Base-by-base conservation (phyloP, 164 flowering plant species). In the Macadamia tetraphylla region DNA sequence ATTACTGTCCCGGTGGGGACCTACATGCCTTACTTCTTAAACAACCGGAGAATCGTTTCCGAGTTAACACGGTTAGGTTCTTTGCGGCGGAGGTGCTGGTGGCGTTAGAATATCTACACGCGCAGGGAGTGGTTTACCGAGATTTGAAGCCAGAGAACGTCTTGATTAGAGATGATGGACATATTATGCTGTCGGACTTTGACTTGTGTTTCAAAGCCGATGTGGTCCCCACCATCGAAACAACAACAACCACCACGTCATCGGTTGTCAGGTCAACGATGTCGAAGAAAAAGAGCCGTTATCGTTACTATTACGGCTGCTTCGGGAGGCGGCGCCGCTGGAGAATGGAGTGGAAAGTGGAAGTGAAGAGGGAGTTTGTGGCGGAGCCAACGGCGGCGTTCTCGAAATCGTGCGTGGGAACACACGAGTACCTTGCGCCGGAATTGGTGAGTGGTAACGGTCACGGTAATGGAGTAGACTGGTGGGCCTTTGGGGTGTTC, bases 401-500 rank as follows among this genome's bases (percentile, higher is more conserved):
- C 43, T 92, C 98, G 18, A 82, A 68, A 63, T 81, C 91, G 0
- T 88, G 88, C 71, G 98, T 92, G 0, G 98, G 98, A 30, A 92
- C 98, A 1, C 96, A 92, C 80, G 98, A 92, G 81, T 92, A 92
- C 68, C 63, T 92, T 61, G 94, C 98, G 71, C 98, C 96, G 59
- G 98, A 92, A 84, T 8, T 92, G 9, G 77, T 88, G 2, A 48
- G 67, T 69, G 94, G 96, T 0, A 70, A 64, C 71, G 98, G 96
- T 0, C 93, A 92, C 78, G 94, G 96, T 9, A 86, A 73, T 85
- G 90, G 89, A 8, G 94, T 92, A 0, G 96, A 92, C 71, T 92
- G 98, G 98, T 93, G 98, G 98, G 94, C 97, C 9, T 91, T 89
- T 29, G 98, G 97, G 57, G 85, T 93, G 17, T 86, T 93, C 67